Evolutionary conservation across 129 eudicot genomes (phyloP), one percentile per base, ranked within the genome.

Genomic region (Scalesia atractyloides): DNA sequence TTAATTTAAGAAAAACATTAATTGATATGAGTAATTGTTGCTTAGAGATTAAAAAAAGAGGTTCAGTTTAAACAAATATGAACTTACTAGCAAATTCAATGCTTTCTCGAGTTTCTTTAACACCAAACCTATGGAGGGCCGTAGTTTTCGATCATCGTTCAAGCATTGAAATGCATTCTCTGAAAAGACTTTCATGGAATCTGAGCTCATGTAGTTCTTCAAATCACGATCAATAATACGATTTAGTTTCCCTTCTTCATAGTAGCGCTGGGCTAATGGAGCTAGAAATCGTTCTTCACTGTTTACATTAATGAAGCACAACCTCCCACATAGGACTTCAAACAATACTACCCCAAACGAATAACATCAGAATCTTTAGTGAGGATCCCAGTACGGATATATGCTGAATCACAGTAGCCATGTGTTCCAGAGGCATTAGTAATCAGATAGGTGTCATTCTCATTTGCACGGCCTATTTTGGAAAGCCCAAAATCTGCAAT

Each of bases 391-490:
- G 69, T 16, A 17, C 2, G 9, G 5, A 18, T 5, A 41, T 64
- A 64, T 3, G 33, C 30, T 4, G 69, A 53, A 64, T 64, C 69
- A 64, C 36, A 64, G 22, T 64, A 64, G n/a, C 52, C 69, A 9
- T 39, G 13, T 9, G 69, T 64, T 4, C 69, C 69, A 37, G 9
- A 39, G 5, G 30, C 10, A 64, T 64, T 64, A 39, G 69, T 64
- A 41, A 64, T 41, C 5, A 64, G 30, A 64, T 64, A 64, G 11
- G 53, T 41, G 33, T 10, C 54, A 5, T 11, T 43, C 2, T 65
- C 54, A 65, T 65, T 65, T 10, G 70, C 70, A 18, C 51, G 70
- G 12, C 70, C 70, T 43, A 65, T 9, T 65, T 44, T 65, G 3
- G 70, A 65, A 65, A 65, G 34, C 30, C 69, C 69, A 64, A 64